phyloP scores from a whole-genome alignment of 257 asterid genomes.

The Euphrasia confusa region DNA sequence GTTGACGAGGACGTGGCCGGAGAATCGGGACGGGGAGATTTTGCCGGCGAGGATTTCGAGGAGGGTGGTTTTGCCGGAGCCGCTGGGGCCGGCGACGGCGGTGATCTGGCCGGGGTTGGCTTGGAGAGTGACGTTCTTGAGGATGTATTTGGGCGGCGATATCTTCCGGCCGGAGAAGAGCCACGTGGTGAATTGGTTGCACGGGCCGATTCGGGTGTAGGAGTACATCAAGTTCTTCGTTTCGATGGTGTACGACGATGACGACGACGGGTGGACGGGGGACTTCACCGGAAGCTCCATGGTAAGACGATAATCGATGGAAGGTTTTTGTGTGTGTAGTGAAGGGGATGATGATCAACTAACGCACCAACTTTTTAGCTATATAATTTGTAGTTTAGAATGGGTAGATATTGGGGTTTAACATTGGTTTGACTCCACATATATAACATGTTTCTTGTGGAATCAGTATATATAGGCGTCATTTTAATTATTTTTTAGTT shows the following conservation, averaged over 20 bases:
- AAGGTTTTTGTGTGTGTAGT: slow-evolving; percentile 9
- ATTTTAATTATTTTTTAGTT: no score
- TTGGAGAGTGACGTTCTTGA: slow-evolving; percentile 55
- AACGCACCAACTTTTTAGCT: slow-evolving; percentile 42
- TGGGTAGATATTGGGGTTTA: slow-evolving; percentile 24
- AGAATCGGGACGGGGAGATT: slow-evolving; percentile 37
- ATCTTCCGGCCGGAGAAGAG: slow-evolving; percentile 12
- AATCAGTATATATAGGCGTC: no score
- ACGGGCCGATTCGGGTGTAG: slow-evolving; percentile 17
- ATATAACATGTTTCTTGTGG: no score
- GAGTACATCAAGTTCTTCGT: slow-evolving; percentile 53
- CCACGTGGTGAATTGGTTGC: slow-evolving; percentile 26
- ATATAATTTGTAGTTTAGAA: background rate
- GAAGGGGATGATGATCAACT: slow-evolving; percentile 48
- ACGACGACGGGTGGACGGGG: slow-evolving; percentile 26
- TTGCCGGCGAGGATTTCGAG: slow-evolving; percentile 70
- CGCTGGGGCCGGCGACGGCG: slow-evolving; percentile 91
- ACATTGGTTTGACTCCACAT: slow-evolving; percentile 38
- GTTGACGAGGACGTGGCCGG: slow-evolving; percentile 57
- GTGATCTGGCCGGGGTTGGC: slow-evolving; percentile 72
- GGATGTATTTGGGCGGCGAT: slow-evolving; percentile 34
- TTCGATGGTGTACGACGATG: slow-evolving; percentile 37
- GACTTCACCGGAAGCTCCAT: slow-evolving; percentile 60
- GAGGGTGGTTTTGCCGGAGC: slow-evolving; percentile 85
- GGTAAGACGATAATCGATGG: slow-evolving; percentile 13